Evolutionary conservation across 75 land plant genomes (phyloP), one percentile per base, ranked within the genome.

Genomic region (Pinus taeda): DNA sequence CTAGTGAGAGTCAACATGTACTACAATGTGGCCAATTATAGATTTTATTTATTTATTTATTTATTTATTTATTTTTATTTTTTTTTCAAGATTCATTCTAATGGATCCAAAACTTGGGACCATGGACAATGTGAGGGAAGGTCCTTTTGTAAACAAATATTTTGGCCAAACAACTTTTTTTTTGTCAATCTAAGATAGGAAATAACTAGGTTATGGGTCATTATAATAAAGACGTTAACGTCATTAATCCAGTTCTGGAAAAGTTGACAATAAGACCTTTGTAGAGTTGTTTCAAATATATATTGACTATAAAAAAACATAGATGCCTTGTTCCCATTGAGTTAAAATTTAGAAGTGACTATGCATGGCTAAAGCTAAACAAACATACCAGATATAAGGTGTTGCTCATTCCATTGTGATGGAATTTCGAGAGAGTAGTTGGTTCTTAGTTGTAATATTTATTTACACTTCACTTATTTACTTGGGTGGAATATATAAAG

Each of bases 351-450:
- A 80, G 99, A 55, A 98, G 99, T 60, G 94, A 97, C 83, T 97
- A 97, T 88, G 95, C 98, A 62, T 92, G 94, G 33, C 87, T 97
- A 58, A 97, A 97, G 77, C 87, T 97, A 7, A 98, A 97, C 79
- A 94, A 88, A 59, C 99, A 97, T 88, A 97, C 99, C 73, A 98
- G 98, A 15, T 97, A 94, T 71, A 86, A 83, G 77, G 99, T 97
- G 82, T 83, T 88, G 90, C 3, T 75, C 57, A 15, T 49, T 49
- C 77, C 18, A 60, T 8, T 45, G 42, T 14, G 15, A 76, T 17
- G 1, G 13, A 6, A 17, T 4, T 33, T 76, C 36, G 70, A 69
- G 61, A 75, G 79, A 75, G 72, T 65, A 73, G 61, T 57, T 33
- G 59, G 70, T 73, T 74, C 42, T 3, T 86, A 33, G 17, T 77